Base-by-base conservation (phyloP, 2,329 filamentous ascomycete genomes). In the Diaporthe aspalathi region DNA sequence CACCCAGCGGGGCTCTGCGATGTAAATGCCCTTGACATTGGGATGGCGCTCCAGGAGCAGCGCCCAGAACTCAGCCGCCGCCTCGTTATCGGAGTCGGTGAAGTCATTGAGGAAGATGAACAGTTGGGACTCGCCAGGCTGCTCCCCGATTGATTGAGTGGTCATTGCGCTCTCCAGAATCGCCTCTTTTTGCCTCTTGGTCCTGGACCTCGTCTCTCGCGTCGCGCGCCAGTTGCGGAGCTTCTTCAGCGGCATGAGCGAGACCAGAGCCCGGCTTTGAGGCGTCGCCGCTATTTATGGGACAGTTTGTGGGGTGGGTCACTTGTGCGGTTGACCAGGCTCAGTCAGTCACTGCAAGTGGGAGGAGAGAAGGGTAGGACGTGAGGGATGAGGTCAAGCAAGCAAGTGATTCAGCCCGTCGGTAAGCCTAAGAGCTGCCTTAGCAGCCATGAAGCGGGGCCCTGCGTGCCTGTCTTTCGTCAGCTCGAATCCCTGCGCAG, bases 1-100 rank as follows among this genome's bases (percentile, higher is more conserved):
- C 32, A 71, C 72, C 52, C 70, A 70, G 27, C 72, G 72, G 38
- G 72, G 72, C 53, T 73, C 72, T 29, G 72, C 72, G 43, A 73
- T 67, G 50, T 73, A 73, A 29, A 69, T 69, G 22, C 69, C 72
- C 38, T 67, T 69, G 40, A 56, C 22, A 2, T 40, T 38, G 14
- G 65, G 72, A 40, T 72, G 38, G 29, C 7, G 40, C 17, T 43
- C 16, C 29, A 73, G 45, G 8, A 29, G 9, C 24, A 11, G 54
- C 5, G 70, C 70, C 72, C 72, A 73, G n/a, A 65, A 43, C 56
- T 71, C 63, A 52, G 49, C 69, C 47, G 72, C 53, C 12, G 72
- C 72, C 24, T 73, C 60, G 38, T 73, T 73, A 38, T 73, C 72
- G 2, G 72, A 72, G 20, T 73, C 72, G 38, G 72, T 73, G 35